Evolutionary conservation across 2,329 filamentous ascomycete species (phyloP).

Genomic region (Colletotrichum lentis): DNA sequence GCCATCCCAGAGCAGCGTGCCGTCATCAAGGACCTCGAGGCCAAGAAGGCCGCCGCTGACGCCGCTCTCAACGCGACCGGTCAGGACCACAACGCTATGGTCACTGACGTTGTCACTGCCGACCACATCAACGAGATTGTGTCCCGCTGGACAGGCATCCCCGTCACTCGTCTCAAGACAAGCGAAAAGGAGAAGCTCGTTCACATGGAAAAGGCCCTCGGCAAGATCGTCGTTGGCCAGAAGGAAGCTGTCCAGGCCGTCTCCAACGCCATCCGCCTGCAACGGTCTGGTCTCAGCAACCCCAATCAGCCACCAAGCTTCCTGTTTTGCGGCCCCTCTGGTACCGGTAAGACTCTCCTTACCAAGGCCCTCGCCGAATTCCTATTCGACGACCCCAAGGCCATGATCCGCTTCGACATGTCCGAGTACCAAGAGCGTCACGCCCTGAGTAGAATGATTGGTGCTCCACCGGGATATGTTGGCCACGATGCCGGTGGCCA

Average conservation of each 20-base stretch:
- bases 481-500: slow-evolving; percentile 96
- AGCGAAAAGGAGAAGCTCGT: slow-evolving; percentile 99
- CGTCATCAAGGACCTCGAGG: slow-evolving; percentile 82
- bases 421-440: slow-evolving; percentile 99
- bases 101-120: slow-evolving; percentile 92
- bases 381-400: slow-evolving; percentile 94
- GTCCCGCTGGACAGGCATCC: slow-evolving; percentile 96
- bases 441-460: slow-evolving; percentile 95
- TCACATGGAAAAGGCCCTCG: slow-evolving; percentile 89
- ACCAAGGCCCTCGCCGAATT: slow-evolving; percentile 98
- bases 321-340: slow-evolving; percentile 97
- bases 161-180: slow-evolving; percentile 90
- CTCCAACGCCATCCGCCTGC: slow-evolving; percentile 93
- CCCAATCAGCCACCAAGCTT: slow-evolving; percentile 98
- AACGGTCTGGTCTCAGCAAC: slow-evolving; percentile 92
- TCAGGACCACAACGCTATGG: slow-evolving; percentile 72
- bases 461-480: slow-evolving; percentile 94
- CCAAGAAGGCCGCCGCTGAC: slow-evolving; percentile 80
- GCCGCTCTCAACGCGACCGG: slow-evolving; percentile 66
- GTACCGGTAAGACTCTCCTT: slow-evolving; percentile 96
- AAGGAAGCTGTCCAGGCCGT: slow-evolving; percentile 92
- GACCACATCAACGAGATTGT: slow-evolving; percentile 99
- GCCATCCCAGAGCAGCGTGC: slow-evolving; percentile 91
- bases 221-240: slow-evolving; percentile 89
- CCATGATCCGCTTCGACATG: slow-evolving; percentile 99